Percentiles rank a stretch among this genome's conserved stretches.
Conservation (phyloP, 129 eudicot species). For the Flaveria sonorensis region DNA sequence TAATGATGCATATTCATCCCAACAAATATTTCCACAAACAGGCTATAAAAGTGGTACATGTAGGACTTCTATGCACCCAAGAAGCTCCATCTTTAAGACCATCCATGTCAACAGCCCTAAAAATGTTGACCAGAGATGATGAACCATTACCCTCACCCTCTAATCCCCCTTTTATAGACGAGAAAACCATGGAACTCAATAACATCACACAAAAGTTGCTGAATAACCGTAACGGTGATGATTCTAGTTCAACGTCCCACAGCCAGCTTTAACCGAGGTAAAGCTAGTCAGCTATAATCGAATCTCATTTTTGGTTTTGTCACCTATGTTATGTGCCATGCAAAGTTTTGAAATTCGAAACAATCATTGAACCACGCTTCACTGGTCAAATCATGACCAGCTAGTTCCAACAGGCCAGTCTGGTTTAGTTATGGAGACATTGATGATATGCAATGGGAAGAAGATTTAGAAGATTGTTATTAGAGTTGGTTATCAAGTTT, state of each 20-base stretch:
- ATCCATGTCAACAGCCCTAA: slow-evolving; percentile 56
- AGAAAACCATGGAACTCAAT: slow-evolving; percentile 61
- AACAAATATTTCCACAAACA: neutral
- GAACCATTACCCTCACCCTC: slow-evolving; percentile 63
- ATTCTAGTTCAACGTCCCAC: slow-evolving; percentile 50
- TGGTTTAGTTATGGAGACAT: neutral
- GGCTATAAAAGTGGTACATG: neutral
- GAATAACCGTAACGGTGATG: slow-evolving; percentile 6
- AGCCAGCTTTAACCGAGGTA: slow-evolving; percentile 56
- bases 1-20: neutral
- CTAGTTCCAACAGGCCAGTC: too few species aligned
- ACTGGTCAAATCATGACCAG: too few species aligned
- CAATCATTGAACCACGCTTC: too few species aligned
- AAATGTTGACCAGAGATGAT: slow-evolving; percentile 60
- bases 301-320: too few species aligned
- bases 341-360: too few species aligned
- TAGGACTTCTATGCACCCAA: slow-evolving; percentile 12
- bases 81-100: slow-evolving; percentile 26
- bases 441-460: neutral
- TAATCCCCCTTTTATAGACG: slow-evolving; percentile 73
- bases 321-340: too few species aligned
- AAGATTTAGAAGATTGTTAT: neutral
- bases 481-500: neutral
- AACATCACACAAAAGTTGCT: slow-evolving; percentile 36
- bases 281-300: neutral